Evolutionary conservation across 176 grass and related monocot genomes (phyloP).

Genomic region (Triticum monococcum): DNA sequence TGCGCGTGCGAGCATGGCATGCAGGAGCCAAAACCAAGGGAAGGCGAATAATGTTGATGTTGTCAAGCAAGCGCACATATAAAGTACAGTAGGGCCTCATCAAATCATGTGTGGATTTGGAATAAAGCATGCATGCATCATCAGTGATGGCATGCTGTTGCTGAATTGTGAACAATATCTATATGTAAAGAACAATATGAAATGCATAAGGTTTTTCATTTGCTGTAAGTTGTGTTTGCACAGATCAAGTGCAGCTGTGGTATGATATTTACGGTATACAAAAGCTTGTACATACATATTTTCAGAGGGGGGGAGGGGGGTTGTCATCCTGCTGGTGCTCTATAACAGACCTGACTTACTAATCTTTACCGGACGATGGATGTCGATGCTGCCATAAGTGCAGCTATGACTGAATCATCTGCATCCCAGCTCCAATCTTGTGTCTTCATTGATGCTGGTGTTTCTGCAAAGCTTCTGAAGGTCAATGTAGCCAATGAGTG

Average conservation of each 20-base stretch:
- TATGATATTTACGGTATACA: constrained; percentile 20
- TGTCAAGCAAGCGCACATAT: constrained; percentile 21
- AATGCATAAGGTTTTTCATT: constrained; percentile 21
- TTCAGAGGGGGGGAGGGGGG: not conserved
- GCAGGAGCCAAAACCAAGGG: constrained; percentile 20
- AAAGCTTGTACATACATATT: constrained; percentile 6
- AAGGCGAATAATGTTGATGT: constrained; percentile 35
- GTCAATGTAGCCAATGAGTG: constrained; percentile 89
- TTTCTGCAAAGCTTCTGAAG: constrained; percentile 93
- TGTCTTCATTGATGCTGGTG: constrained; percentile 55
- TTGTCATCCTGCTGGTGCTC: constrained; percentile 27
- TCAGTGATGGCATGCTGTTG: constrained; percentile 21
- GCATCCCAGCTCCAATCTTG: constrained; percentile 63
- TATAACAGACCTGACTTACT: constrained; percentile 25
- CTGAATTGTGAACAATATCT: constrained; percentile 35
- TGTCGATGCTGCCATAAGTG: constrained; percentile 6
- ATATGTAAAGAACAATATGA: not conserved
- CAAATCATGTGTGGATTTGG: constrained; percentile 18
- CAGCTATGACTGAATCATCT: constrained; percentile 38
- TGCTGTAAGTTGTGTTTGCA: not conserved
- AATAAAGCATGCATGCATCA: constrained; percentile 42
- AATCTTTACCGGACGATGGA: not conserved
- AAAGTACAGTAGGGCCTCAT: constrained; percentile 7
- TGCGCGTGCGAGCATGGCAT: constrained; percentile 23
- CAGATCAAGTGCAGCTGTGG: not conserved